These are phyloP conservation scores for Paramyrothecium roridum DNA, from an alignment of 2,329 filamentous ascomycete genomes.

Conservation along the genomic window DNA sequence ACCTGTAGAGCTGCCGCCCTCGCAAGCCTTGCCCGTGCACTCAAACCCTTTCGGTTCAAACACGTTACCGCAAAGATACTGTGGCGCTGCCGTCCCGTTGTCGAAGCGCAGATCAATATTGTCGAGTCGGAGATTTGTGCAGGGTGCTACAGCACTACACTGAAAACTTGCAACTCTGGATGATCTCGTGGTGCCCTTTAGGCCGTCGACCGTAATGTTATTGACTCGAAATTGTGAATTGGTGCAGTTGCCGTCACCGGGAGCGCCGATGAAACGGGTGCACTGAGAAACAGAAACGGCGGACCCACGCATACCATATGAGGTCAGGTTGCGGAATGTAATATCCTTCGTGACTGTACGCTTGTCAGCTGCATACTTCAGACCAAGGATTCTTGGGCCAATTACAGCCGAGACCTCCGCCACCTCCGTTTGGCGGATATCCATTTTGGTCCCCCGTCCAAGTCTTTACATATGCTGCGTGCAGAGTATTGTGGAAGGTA, in stretches of 20 bases:
- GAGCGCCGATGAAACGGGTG: constrained; percentile 18
- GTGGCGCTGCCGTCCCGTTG: neutral
- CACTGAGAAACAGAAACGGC: constrained; percentile 16
- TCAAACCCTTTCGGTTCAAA: neutral
- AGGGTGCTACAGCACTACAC: neutral
- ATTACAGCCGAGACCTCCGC: neutral
- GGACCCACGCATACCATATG: constrained; percentile 11
- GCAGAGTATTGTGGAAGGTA: neutral
- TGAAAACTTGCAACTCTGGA: neutral
- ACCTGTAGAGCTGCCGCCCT: neutral
- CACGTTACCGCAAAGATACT: neutral
- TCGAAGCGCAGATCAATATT: neutral
- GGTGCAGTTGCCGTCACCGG: constrained; percentile 14
- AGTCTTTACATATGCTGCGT: neutral
- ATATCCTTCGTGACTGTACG: neutral
- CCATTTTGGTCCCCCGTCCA: neutral
- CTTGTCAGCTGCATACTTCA: neutral
- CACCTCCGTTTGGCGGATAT: neutral
- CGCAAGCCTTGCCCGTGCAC: neutral
- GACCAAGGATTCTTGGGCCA: neutral
- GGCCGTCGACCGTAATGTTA: constrained; percentile 11
- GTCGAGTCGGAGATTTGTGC: neutral
- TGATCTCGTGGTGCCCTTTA: neutral
- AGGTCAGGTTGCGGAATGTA: constrained; percentile 3
- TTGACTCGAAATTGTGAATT: constrained; percentile 14